Conservation (phyloP, 2,329 filamentous ascomycete species). For the Helotiales sp. region DNA sequence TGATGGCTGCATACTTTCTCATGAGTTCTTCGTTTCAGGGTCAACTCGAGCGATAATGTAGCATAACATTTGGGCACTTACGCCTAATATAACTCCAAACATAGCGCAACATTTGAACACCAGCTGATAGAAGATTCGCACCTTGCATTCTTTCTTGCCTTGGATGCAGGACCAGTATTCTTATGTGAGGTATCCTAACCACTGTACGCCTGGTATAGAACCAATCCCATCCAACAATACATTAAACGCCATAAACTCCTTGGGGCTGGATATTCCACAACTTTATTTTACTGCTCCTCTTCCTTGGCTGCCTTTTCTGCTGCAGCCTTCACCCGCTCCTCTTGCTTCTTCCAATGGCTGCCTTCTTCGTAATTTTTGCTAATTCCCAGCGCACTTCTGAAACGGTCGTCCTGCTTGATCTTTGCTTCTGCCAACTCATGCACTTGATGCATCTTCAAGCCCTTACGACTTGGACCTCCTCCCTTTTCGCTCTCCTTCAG, state of each 20-base stretch:
- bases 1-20: slow-evolving; percentile 37
- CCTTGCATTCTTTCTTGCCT: no score
- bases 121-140: no score
- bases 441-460: slow-evolving; percentile 88
- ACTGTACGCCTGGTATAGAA: not conserved
- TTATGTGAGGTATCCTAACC: no score
- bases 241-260: not conserved
- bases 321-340: slow-evolving; percentile 61
- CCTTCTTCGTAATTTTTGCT: slow-evolving; percentile 83
- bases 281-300: slow-evolving; percentile 13
- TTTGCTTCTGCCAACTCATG: slow-evolving; percentile 96
- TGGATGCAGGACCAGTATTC: no score
- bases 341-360: slow-evolving; percentile 80
- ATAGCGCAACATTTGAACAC: no score
- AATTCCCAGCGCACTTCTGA: slow-evolving; percentile 85
- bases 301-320: slow-evolving; percentile 37
- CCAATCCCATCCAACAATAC: not conserved
- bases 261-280: no score
- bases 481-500: slow-evolving; percentile 42
- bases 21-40: no score
- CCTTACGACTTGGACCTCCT: slow-evolving; percentile 44
- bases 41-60: no score
- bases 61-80: no score
- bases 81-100: no score
- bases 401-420: slow-evolving; percentile 88